Percentiles rank a stretch among this genome's conserved stretches.
Conservation (phyloP, 23 red algal genomes). For the Gracilaria domingensis region DNA sequence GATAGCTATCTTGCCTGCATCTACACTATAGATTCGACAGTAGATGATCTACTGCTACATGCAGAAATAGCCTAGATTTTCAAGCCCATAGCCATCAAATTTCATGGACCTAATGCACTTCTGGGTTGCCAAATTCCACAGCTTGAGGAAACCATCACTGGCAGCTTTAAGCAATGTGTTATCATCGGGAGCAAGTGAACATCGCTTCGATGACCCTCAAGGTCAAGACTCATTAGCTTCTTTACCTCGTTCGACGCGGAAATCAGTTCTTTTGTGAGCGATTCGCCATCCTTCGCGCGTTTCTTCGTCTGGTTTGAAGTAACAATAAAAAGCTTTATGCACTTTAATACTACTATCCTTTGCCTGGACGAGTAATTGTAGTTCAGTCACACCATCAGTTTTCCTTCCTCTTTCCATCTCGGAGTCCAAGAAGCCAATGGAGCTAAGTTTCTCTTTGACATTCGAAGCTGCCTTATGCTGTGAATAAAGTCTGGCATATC, state of each 20-base stretch:
- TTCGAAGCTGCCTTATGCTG: constrained; percentile 37
- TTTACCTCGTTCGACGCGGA: neutral
- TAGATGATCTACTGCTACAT: too few relatives aligned
- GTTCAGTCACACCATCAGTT: neutral
- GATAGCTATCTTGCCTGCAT: too few relatives aligned
- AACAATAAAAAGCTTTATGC: constrained; percentile 19
- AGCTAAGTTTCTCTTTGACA: constrained; percentile 31
- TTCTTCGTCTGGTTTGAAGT: constrained; percentile 13
- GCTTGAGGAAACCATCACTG: constrained; percentile 37
- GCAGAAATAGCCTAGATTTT: too few relatives aligned
- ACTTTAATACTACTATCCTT: constrained; percentile 54
- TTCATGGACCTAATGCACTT: constrained; percentile 83
- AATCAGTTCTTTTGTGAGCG: neutral
- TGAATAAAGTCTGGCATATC: constrained; percentile 37
- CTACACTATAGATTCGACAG: too few relatives aligned
- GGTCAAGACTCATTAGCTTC: constrained; percentile 63
- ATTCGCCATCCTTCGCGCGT: neutral
- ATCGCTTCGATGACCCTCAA: constrained; percentile 83
- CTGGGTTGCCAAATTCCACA: constrained; percentile 84
- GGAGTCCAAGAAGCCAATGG: constrained; percentile 17
- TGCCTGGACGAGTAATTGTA: constrained; percentile 54
- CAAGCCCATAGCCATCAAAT: constrained; percentile 44
- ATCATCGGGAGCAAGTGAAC: constrained; percentile 75
- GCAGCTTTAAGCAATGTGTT: constrained; percentile 64
- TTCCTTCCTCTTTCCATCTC: neutral